Conservation (phyloP, 1,139 yeast species). For the Kodamaea arcana region DNA sequence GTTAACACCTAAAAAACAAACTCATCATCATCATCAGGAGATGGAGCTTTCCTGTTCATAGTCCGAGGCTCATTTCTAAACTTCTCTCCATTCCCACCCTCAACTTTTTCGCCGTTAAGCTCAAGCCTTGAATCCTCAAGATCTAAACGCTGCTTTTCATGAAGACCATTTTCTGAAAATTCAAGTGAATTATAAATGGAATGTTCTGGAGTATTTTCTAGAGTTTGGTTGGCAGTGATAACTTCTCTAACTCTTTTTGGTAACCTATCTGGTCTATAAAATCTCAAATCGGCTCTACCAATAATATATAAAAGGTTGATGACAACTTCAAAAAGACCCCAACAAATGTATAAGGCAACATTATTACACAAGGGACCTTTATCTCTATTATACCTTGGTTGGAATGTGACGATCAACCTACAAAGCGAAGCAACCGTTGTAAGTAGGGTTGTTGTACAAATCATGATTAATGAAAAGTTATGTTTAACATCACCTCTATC, state of each 20-base stretch:
- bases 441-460: conserved; percentile 30
- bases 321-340: conserved; percentile 39
- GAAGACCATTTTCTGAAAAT: too few species aligned
- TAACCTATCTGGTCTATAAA: conserved; percentile 43
- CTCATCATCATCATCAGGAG: too few species aligned
- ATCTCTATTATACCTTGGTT: conserved; percentile 18
- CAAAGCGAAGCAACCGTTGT: conserved; percentile 30
- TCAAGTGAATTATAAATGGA: conserved; percentile 3
- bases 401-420: conserved; percentile 32
- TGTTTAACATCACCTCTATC: conserved; percentile 38
- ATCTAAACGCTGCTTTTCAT: too few species aligned
- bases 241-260: conserved; percentile 36
- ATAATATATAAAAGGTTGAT: conserved; percentile 34
- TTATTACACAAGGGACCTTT: conserved; percentile 21
- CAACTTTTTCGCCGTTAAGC: too few species aligned
- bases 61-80: too few species aligned
- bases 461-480: conserved; percentile 31
- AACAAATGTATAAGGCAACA: conserved; percentile 32
- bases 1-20: too few species aligned
- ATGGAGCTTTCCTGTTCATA: too few species aligned
- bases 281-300: conserved; percentile 45
- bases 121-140: too few species aligned
- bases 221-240: conserved; percentile 39
- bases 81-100: too few species aligned
- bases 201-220: conserved; percentile 5